These are phyloP conservation scores for Moniliophthora roreri DNA, from an alignment of 1,284 basidiomycete genomes.

Conservation along the genomic window DNA sequence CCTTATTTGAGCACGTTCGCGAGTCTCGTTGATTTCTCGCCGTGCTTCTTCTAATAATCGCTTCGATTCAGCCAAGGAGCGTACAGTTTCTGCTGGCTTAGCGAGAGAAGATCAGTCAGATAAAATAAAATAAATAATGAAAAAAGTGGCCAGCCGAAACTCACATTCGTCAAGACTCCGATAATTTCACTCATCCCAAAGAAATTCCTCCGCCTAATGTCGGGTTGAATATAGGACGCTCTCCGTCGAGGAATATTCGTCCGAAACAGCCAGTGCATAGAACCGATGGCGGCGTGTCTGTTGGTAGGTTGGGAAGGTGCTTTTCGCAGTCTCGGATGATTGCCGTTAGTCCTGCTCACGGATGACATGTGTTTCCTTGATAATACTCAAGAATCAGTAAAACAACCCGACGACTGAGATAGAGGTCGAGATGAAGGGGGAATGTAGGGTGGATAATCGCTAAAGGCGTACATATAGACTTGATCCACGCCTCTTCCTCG, in stretches of 20 bases:
- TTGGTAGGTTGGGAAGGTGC: slow-evolving; percentile 3
- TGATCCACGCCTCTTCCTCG: too few species aligned
- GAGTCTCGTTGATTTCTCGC: slow-evolving; percentile 66
- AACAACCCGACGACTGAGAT: too few species aligned
- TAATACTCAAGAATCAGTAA: too few species aligned
- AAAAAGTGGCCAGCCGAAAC: slow-evolving; percentile 25
- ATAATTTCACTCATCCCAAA: slow-evolving; percentile 81
- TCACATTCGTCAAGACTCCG: slow-evolving; percentile 71
- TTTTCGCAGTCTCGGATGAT: slow-evolving; percentile 12
- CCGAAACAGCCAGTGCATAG: slow-evolving; percentile 69
- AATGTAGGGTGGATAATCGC: too few species aligned
- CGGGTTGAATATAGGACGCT: slow-evolving; percentile 54
- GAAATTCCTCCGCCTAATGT: slow-evolving; percentile 65
- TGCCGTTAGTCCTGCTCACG: background rate
- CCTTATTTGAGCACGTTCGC: slow-evolving; percentile 63
- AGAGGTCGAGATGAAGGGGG: too few species aligned
- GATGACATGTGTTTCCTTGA: background rate
- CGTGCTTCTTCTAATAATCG: slow-evolving; percentile 74
- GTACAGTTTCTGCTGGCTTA: slow-evolving; percentile 75
- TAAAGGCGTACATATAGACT: too few species aligned
- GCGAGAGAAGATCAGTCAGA: slow-evolving; percentile 7
- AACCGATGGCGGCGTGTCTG: slow-evolving; percentile 14
- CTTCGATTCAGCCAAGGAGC: slow-evolving; percentile 75
- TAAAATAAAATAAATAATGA: too few species aligned
- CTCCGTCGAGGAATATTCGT: slow-evolving; percentile 67